Conservation (phyloP, 1,139 yeast genomes). For the Entelexis sorbosivorans region DNA sequence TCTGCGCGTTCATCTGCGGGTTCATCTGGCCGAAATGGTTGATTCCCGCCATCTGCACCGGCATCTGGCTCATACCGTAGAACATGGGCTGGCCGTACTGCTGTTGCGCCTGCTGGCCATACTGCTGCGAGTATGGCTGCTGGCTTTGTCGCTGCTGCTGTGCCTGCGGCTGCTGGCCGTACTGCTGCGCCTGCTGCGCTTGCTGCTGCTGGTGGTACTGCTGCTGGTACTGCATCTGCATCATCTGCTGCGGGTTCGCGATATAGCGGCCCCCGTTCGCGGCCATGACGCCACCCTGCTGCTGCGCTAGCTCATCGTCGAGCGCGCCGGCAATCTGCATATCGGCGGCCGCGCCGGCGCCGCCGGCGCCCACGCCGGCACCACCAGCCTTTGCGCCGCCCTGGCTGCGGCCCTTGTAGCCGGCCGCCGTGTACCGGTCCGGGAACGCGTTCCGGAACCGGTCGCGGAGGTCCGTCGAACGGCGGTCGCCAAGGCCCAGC, state of each 20-base stretch:
- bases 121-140: conserved; percentile 12
- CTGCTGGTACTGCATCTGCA: conserved; percentile 21
- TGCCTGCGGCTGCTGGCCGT: conserved; percentile 16
- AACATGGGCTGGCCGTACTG: conserved; percentile 21
- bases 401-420: conserved; percentile 33
- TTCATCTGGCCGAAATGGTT: conserved; percentile 20
- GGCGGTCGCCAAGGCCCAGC: conserved; percentile 32
- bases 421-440: conserved; percentile 36
- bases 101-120: conserved; percentile 13
- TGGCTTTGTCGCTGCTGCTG: conserved; percentile 16
- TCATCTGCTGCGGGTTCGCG: conserved; percentile 19
- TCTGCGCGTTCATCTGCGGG: conserved; percentile 21
- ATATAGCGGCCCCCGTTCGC: conserved; percentile 17
- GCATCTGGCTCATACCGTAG: conserved; percentile 23
- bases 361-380: conserved; percentile 2
- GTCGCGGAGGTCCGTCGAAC: conserved; percentile 38
- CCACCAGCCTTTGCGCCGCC: conserved; percentile 16
- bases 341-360: conserved; percentile 10
- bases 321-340: conserved; percentile 14
- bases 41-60: conserved; percentile 20
- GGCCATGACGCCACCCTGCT: conserved; percentile 17
- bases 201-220: conserved; percentile 17
- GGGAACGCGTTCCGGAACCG: conserved; percentile 39
- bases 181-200: conserved; percentile 14
- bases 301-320: conserved; percentile 20